Percentiles rank a stretch among this genome's conserved stretches.
phyloP scores from a whole-genome alignment of 2,329 filamentous ascomycete genomes.

The Aspergillus sclerotialis region DNA sequence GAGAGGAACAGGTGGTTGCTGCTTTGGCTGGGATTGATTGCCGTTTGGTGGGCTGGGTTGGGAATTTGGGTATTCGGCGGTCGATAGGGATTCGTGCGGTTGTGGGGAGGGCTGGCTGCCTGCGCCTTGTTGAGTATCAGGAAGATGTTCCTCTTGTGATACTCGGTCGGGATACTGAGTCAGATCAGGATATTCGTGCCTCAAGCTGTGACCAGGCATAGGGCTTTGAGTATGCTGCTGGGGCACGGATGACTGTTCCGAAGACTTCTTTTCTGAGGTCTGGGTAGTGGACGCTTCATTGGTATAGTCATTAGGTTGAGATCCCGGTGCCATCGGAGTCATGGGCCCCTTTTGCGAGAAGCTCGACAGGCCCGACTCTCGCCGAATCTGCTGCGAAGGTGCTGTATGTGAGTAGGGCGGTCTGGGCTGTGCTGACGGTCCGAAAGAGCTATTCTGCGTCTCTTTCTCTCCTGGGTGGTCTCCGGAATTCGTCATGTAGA shows the following conservation, averaged over 20 bases:
- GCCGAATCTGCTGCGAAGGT: conserved; percentile 38
- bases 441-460: conserved; percentile 43
- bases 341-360: conserved; percentile 46
- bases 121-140: conserved; percentile 55
- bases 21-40: conserved; percentile 33
- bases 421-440: conserved; percentile 44
- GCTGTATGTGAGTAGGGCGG: conserved; percentile 41
- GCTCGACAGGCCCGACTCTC: conserved; percentile 39
- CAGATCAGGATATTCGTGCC: conserved; percentile 50
- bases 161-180: conserved; percentile 42
- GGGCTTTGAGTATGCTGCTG: conserved; percentile 61
- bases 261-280: conserved; percentile 71
- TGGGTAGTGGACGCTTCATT: conserved; percentile 90
- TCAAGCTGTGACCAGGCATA: conserved; percentile 34
- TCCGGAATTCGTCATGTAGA: conserved; percentile 54
- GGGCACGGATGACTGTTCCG: conserved; percentile 62
- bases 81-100: conserved; percentile 16
- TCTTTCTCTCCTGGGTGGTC: conserved; percentile 33
- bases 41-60: conserved; percentile 23
- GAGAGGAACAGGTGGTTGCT: conserved; percentile 32
- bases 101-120: conserved; percentile 26
- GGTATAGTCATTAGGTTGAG: conserved; percentile 55
- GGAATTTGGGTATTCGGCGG: conserved; percentile 19
- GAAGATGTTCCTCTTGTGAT: conserved; percentile 53
- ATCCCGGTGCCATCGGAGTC: conserved; percentile 53